Conservation (phyloP, 2,329 filamentous ascomycete species). For the Emergomyces pasteurianus region DNA sequence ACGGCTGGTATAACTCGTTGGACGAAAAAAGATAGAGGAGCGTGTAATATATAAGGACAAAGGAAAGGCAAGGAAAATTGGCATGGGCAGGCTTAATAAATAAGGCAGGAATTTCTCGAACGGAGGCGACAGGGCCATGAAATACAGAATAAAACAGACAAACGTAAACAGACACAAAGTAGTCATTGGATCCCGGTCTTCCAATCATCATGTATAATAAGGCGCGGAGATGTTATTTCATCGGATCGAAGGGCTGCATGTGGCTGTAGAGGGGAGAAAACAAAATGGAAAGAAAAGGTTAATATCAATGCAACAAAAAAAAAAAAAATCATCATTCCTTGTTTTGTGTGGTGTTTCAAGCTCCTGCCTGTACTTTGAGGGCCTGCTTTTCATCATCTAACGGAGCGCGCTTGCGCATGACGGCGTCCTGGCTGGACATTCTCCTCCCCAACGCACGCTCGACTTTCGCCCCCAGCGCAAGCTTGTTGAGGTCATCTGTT, state of each 20-base stretch:
- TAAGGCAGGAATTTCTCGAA: not conserved
- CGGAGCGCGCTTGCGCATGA: slow-evolving; percentile 53
- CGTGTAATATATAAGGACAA: not conserved
- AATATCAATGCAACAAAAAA: too few relatives aligned
- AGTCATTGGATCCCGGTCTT: not conserved
- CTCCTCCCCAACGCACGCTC: slow-evolving; percentile 75
- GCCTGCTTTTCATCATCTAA: slow-evolving; percentile 26
- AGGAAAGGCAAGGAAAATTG: not conserved
- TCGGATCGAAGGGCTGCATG: not conserved
- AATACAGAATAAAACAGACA: not conserved
- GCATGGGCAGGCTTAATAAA: not conserved
- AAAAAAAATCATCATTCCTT: not conserved
- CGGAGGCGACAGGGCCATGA: not conserved
- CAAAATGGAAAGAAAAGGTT: not conserved
- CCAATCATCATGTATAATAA: not conserved
- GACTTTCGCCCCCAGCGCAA: slow-evolving; percentile 80
- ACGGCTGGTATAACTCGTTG: not conserved
- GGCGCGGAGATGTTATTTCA: not conserved
- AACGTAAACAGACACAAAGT: not conserved
- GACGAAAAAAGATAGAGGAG: not conserved
- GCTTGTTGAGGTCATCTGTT: slow-evolving; percentile 68
- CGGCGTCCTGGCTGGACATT: slow-evolving; percentile 78
- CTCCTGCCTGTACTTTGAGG: slow-evolving; percentile 7
- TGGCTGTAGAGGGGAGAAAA: not conserved
- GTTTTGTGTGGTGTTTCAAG: not conserved